Evolutionary conservation across 805 yeast genomes (phyloP).

Genomic region (Saccharomyces mikatae): DNA sequence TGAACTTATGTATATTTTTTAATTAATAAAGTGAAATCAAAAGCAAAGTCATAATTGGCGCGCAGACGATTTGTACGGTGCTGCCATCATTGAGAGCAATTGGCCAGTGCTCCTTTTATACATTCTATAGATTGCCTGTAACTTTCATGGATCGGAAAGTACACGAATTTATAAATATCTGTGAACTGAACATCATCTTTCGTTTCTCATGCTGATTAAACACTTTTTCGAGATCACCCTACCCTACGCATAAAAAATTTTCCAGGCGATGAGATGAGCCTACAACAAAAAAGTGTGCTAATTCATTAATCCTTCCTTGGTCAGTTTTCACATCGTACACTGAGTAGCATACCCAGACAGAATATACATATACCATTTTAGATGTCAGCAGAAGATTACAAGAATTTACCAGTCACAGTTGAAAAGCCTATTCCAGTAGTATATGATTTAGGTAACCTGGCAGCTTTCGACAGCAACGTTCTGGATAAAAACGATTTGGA

Average conservation of each 20-base stretch:
- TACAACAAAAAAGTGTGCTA: background rate
- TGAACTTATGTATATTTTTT: background rate
- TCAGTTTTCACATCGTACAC: background rate
- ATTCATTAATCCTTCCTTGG: background rate
- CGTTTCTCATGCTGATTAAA: background rate
- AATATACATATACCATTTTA: background rate
- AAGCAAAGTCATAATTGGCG: background rate
- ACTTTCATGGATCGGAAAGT: background rate
- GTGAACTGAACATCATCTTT: background rate
- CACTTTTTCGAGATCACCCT: background rate
- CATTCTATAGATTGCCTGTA: background rate
- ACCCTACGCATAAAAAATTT: background rate
- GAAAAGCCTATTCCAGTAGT: constrained; percentile 85
- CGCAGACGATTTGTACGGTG: background rate
- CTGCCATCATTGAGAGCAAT: background rate
- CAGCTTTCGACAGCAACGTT: constrained; percentile 86
- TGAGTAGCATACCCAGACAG: background rate
- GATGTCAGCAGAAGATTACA: constrained; percentile 21
- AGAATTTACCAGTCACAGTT: constrained; percentile 61
- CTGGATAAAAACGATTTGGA: constrained; percentile 54
- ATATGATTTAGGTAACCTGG: constrained; percentile 83
- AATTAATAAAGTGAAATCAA: background rate
- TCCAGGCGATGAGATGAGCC: background rate
- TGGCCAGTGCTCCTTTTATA: background rate
- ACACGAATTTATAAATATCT: background rate